Evolutionary conservation across 495 filamentous ascomycete species (phyloP), one percentile per base, ranked within the genome.

Genomic region (Oidiodendron maius): DNA sequence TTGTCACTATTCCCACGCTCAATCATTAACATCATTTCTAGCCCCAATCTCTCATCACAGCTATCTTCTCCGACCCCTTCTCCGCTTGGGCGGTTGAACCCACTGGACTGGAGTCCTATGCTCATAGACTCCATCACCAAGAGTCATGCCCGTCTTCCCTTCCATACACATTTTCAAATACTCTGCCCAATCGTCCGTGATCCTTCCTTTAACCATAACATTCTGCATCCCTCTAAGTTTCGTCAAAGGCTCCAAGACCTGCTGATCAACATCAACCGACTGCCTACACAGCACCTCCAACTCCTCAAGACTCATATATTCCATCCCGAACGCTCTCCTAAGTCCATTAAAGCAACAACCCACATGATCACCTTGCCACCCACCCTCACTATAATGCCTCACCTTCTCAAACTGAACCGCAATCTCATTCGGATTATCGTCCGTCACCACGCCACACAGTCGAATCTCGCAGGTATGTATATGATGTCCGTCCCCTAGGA

Each of bases 241-340:
- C 8, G 40, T 23, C 40, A 43, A 43, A 17, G 40, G 40, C 40
- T 43, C 40, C 40, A 43, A 43, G 6, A 43, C 40, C 16, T 43
- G 40, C 40, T 43, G 40, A 24, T 43, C 40, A 11, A 43, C 40
- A 43, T 43, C 40, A 43, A 43, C 20, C 40, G 40, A 43, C 40
- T 43, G 40, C 40, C 40, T 43, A 43, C 40, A 43, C 16, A 43
- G 40, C 40, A 6, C 20, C 40, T 43, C 40, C 20, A 43, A 21
- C 40, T 24, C 40, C 8, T 43, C 12, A 11, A 43, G 4, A 15
- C 16, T 23, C 40, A 24, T 4, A 43, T 43, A 4, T 11, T 43
- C 8, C 20, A 4, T 43, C 40, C 12, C 40, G 20, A 43, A 43
- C 40, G 16, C 40, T 43, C 5, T 20, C 12, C 8, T 11, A 4